Evolutionary conservation across 495 filamentous ascomycete species (phyloP), one percentile per base, ranked within the genome.

Genomic region (Trichodelitschia bisporula): DNA sequence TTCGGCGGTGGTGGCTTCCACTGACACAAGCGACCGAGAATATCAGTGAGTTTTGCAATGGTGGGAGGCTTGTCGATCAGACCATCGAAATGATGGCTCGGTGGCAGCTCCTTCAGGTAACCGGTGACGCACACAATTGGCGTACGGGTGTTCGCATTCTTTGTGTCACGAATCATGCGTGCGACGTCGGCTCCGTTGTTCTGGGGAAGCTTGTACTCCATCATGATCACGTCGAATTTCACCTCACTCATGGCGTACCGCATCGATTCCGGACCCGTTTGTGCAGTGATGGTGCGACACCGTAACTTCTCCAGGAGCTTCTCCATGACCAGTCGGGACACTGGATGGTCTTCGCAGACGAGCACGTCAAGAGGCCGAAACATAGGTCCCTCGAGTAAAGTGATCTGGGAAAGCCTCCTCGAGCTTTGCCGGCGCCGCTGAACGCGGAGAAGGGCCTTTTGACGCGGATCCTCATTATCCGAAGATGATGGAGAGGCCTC

Each of bases 401-500:
- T 77, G 34, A 95, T 77, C 37, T 84, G 77, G 1, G 86, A 97
- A 53, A 92, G 66, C 24, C 86, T 69, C 18, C 86, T 58, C 15
- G 86, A 89, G 44, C 82, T 91, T 48, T 92, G 82, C 4, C 86
- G 68, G 17, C 82, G 72, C 19, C 83, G 61, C 43, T 95, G 86
- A 10, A 95, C 82, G 33, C 89, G 77, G n/a, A 93, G 61, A 13
- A 95, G 58, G 19, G 82, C 83, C 45, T 79, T 90, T 2, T 78
- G 71, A 40, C 84, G 73, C 11, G 83, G 70, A 20, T 89, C 83
- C 46, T 97, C 86, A 38, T 90, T 95, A 46, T 97, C 86, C 0
- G 86, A 97, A 0, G 89, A 95, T 0, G 86, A 95, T 17, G 86
- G 86, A 3, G 89, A 95, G 48, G 92, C 73, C 45, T 95, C 89